Evolutionary conservation across 2,329 filamentous ascomycete genomes (phyloP).

Genomic region (Nigrospora oryzae): DNA sequence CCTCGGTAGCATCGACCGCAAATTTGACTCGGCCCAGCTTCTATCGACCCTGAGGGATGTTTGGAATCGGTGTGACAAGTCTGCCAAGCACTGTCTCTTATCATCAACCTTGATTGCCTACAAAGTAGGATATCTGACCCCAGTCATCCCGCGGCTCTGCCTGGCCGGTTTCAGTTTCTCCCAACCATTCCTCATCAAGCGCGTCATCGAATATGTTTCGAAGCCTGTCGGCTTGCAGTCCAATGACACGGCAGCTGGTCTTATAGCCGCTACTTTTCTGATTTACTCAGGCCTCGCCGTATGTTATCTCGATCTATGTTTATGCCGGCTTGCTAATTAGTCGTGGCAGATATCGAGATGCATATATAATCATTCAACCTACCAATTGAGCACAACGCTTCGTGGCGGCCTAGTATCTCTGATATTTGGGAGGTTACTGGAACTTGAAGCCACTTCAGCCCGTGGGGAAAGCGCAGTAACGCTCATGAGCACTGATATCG

Average conservation of each 20-base stretch:
- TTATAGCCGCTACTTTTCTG: conserved; percentile 30
- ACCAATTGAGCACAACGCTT: conserved; percentile 25
- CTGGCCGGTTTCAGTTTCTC: conserved; percentile 31
- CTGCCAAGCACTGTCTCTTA: conserved; percentile 14
- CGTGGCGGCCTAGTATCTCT: conserved; percentile 29
- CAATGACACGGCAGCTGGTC: conserved; percentile 21
- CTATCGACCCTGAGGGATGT: conserved; percentile 8
- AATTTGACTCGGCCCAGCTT: conserved; percentile 15
- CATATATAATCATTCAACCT: conserved; percentile 24
- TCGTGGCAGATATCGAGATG: conserved; percentile 13
- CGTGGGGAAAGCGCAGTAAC: conserved; percentile 30
- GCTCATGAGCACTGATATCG: conserved; percentile 37
- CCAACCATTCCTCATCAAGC: conserved; percentile 35
- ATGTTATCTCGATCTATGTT: conserved; percentile 3
- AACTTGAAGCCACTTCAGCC: conserved; percentile 17
- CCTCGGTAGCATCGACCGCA: conserved; percentile 17
- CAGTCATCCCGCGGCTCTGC: conserved; percentile 26
- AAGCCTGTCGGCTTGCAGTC: conserved; percentile 13
- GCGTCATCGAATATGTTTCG: conserved; percentile 20
- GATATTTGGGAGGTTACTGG: conserved; percentile 38
- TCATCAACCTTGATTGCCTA: conserved; percentile 17
- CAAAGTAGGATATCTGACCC: conserved; percentile 19
- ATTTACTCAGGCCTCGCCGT: conserved; percentile 34
- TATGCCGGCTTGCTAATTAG: not conserved
- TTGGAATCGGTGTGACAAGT: conserved; percentile 16